phyloP scores from a whole-genome alignment of 495 filamentous ascomycete species.

The Xylaria intraflava region DNA sequence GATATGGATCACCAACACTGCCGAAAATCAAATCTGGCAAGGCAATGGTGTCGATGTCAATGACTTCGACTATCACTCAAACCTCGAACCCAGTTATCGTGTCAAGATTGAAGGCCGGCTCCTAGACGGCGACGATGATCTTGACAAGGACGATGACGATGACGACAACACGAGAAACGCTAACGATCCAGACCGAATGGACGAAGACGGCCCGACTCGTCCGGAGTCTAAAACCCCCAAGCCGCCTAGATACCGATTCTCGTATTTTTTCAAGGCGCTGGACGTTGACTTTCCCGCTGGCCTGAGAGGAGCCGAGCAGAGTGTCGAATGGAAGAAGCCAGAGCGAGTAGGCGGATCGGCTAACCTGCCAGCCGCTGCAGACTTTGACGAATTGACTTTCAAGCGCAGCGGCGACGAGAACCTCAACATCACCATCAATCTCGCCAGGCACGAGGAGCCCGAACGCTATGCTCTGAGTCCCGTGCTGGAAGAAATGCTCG shows the following conservation, averaged over 20 bases:
- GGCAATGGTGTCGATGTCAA: conserved; percentile 55
- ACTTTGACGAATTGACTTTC: conserved; percentile 90
- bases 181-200: conserved; percentile 48
- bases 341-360: conserved; percentile 47
- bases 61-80: conserved; percentile 66
- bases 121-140: conserved; percentile 63
- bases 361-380: conserved; percentile 49
- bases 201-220: conserved; percentile 48
- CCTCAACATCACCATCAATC: conserved; percentile 80
- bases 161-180: conserved; percentile 35
- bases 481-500: conserved; percentile 75
- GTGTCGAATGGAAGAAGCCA: conserved; percentile 46
- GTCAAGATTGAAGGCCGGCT: conserved; percentile 93
- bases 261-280: conserved; percentile 92
- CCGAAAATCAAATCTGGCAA: conserved; percentile 94
- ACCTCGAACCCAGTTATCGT: conserved; percentile 65
- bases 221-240: conserved; percentile 34
- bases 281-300: conserved; percentile 76
- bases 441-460: conserved; percentile 76
- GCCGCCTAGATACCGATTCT: conserved; percentile 58
- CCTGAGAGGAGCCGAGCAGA: conserved; percentile 41
- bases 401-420: conserved; percentile 89
- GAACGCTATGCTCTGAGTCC: conserved; percentile 76
- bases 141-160: conserved; percentile 55
- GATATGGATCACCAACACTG: conserved; percentile 94